A percentile compares a stretch with the other conserved stretches of the same genome.
phyloP scores from a whole-genome alignment of 345 rosid species.

The Citrus mangshanensis region DNA sequence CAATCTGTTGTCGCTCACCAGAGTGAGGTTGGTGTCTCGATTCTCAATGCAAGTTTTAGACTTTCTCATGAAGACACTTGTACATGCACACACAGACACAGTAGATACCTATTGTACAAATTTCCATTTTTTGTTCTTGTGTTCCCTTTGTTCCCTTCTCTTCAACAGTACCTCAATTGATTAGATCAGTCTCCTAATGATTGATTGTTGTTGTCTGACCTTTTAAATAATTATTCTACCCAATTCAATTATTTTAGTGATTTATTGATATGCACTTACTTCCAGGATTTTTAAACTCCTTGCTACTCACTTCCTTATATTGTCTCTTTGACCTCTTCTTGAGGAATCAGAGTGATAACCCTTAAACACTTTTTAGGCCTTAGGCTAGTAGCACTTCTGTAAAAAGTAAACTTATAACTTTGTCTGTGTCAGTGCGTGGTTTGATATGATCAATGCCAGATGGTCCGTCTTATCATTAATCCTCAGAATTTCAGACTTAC shows the following conservation, averaged over 20 bases:
- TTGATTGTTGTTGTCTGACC: background rate
- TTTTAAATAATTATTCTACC: background rate
- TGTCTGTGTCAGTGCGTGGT: background rate
- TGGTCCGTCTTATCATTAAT: background rate
- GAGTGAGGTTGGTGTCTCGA: conserved; percentile 63
- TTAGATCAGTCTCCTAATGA: background rate
- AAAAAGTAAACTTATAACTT: background rate
- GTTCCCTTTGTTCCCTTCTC: conserved; percentile 5
- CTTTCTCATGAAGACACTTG: background rate
- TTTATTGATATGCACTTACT: background rate
- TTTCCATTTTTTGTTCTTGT: background rate
- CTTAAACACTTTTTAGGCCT: background rate
- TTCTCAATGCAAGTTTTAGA: background rate
- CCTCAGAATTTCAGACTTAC: background rate
- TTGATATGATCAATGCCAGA: background rate
- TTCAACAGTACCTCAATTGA: background rate
- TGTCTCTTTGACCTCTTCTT: background rate
- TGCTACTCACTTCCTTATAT: background rate
- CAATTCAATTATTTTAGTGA: too few species aligned
- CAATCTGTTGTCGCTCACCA: conserved; percentile 95
- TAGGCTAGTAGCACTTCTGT: background rate
- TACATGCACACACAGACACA: background rate
- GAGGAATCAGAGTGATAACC: background rate
- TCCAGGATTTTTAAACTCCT: background rate
- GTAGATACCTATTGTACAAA: background rate